Conservation (phyloP, 169 alveolate species). For the Plasmodium fragile region DNA sequence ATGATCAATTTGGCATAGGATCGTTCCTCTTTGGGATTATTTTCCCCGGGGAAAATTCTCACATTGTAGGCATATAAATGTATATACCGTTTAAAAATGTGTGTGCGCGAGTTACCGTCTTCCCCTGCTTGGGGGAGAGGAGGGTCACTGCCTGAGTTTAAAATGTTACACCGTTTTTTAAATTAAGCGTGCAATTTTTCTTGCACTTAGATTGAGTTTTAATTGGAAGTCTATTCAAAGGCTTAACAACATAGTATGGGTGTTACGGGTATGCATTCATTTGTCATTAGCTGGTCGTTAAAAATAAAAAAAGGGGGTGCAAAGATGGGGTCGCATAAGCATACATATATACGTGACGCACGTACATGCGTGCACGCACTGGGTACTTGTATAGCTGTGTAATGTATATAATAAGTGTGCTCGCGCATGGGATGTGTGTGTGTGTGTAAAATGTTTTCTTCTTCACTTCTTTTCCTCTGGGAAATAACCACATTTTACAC, state of each 20-base stretch:
- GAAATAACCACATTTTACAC: not conserved
- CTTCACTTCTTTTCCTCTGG: not conserved
- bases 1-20: not conserved
- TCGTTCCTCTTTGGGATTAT: not conserved
- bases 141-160: not conserved
- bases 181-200: constrained; percentile 19
- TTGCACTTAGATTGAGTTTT: constrained; percentile 11
- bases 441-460: not conserved
- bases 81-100: not conserved
- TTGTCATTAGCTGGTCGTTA: constrained; percentile 27
- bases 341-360: not conserved
- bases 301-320: constrained; percentile 20
- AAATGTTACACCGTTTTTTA: constrained; percentile 17
- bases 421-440: not conserved
- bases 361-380: not conserved
- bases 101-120: not conserved
- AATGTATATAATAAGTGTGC: not conserved
- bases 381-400: not conserved
- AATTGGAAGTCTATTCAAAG: constrained; percentile 35
- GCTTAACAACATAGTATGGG: constrained; percentile 10
- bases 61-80: not conserved
- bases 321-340: not conserved
- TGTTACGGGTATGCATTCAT: not conserved
- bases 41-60: not conserved
- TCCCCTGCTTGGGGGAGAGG: not conserved